phyloP scores from a whole-genome alignment of 805 yeast species.

The Peterozyma xylosa region DNA sequence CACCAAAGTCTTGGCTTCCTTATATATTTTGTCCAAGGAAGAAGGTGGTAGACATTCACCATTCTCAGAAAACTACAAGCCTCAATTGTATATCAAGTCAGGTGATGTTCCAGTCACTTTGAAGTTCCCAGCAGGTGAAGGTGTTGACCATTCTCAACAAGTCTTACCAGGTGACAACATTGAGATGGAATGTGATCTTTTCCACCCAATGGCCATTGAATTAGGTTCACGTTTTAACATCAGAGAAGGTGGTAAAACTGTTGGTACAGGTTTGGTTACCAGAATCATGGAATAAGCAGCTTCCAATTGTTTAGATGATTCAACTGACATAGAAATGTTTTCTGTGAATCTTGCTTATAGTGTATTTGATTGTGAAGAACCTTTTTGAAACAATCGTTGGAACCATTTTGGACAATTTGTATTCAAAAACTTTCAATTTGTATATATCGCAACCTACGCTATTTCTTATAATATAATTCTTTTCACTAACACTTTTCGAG shows the following conservation, averaged over 20 bases:
- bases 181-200: constrained; percentile 88
- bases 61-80: constrained; percentile 95
- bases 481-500: too few species aligned
- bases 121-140: constrained; percentile 76
- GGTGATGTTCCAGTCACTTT: constrained; percentile 89
- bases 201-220: constrained; percentile 90
- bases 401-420: too few species aligned
- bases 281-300: constrained; percentile 62
- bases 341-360: constrained; percentile 3
- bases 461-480: too few species aligned
- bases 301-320: background rate
- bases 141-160: constrained; percentile 79
- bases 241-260: constrained; percentile 99
- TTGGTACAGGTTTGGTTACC: constrained; percentile 97
- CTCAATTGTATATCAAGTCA: constrained; percentile 95
- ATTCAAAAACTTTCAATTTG: too few species aligned
- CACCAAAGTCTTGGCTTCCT: constrained; percentile 87
- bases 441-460: too few species aligned
- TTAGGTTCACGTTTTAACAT: constrained; percentile 97
- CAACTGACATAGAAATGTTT: background rate
- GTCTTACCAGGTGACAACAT: constrained; percentile 98
- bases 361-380: background rate
- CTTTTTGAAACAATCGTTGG: background rate
- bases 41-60: constrained; percentile 99
- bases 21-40: constrained; percentile 88